Conservation (phyloP, 768 basidiomycete genomes). For the Xerocomellus amylosporus region DNA sequence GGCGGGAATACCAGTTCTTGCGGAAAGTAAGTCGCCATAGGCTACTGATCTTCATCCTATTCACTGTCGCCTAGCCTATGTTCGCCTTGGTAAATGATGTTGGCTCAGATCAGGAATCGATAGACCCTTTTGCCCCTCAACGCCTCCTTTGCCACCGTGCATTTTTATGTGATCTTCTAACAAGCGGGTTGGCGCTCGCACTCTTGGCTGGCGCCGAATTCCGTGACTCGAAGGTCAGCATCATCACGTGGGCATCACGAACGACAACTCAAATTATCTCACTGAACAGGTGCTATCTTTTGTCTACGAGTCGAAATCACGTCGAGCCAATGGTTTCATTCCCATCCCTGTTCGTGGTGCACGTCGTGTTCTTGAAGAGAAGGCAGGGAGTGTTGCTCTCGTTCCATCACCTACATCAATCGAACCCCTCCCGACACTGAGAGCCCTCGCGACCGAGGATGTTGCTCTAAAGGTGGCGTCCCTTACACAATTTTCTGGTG, state of each 20-base stretch:
- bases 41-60: not conserved
- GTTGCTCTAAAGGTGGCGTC: constrained; percentile 12
- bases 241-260: not conserved
- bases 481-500: not conserved
- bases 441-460: not conserved
- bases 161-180: constrained; percentile 49
- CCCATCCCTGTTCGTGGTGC: constrained; percentile 8
- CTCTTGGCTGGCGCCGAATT: constrained; percentile 55
- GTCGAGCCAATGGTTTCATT: constrained; percentile 11
- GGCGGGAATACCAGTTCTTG: constrained; percentile 43
- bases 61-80: constrained; percentile 52
- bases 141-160: constrained; percentile 46
- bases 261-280: not conserved
- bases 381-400: not conserved
- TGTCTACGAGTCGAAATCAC: constrained; percentile 45
- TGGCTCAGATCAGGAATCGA: constrained; percentile 23
- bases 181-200: constrained; percentile 49
- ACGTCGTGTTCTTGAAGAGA: constrained; percentile 5
- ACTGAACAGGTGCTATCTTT: constrained; percentile 54
- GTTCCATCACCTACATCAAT: not conserved
- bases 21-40: constrained; percentile 37
- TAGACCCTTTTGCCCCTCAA: constrained; percentile 15
- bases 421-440: not conserved
- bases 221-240: constrained; percentile 57
- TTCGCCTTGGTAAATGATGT: constrained; percentile 61